Conservation (phyloP, 176 grass and related monocot species). For the Secale cereale region DNA sequence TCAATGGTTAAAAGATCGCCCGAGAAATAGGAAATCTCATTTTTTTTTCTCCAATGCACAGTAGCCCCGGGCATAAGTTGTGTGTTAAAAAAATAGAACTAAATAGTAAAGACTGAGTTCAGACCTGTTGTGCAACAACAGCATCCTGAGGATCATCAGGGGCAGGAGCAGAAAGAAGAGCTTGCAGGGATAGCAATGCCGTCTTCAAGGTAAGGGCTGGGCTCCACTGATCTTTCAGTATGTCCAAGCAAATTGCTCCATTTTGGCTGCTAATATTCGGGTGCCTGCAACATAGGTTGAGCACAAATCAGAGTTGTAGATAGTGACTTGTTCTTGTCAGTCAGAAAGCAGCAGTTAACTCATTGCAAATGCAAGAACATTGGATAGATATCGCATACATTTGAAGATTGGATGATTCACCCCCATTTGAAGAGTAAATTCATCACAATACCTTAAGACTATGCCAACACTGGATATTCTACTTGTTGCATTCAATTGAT, state of each 20-base stretch:
- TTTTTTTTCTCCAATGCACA: not conserved
- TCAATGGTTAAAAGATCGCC: not conserved
- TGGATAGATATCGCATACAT: not conserved
- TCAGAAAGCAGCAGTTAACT: not conserved
- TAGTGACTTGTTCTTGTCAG: not conserved
- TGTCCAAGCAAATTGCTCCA: conserved; percentile 99
- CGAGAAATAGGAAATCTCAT: not conserved
- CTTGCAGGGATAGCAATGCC: conserved; percentile 86
- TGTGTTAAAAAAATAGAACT: not conserved
- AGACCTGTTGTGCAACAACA: conserved; percentile 95
- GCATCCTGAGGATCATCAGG: conserved; percentile 99
- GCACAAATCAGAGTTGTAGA: conserved; percentile 11
- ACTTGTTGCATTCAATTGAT: not conserved
- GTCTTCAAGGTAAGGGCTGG: conserved; percentile 98
- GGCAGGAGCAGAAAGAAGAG: conserved; percentile 84
- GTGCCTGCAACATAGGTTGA: conserved; percentile 65
- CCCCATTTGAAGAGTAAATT: not conserved
- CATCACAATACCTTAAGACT: not conserved
- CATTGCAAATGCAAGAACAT: not conserved
- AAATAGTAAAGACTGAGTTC: conserved; percentile 5
- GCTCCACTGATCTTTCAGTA: conserved; percentile 99
- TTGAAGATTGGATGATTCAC: not conserved
- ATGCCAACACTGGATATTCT: not conserved
- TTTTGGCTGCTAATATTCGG: conserved; percentile 99
- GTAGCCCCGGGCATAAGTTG: no score